A percentile compares a stretch with the other conserved stretches of the same genome.
Conservation (phyloP, 768 basidiomycete species). For the Russula compacta region DNA sequence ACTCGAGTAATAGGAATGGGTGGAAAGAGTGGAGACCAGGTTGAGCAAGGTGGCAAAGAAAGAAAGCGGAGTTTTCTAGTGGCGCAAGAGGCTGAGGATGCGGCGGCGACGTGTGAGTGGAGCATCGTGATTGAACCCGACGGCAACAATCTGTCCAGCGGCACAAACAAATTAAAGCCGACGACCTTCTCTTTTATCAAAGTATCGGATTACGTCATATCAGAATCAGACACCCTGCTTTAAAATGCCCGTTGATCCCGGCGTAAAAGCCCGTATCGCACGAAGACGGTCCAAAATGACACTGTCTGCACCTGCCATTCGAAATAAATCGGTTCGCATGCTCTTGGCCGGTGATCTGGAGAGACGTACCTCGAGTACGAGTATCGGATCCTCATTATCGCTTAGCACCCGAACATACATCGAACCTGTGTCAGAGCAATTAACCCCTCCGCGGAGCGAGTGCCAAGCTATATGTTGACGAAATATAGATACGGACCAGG, state of each 20-base stretch:
- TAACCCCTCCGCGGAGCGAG: background rate
- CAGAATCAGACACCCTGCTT: too few relatives aligned
- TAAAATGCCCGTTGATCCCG: background rate
- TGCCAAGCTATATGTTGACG: background rate
- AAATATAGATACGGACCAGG: conserved; percentile 46
- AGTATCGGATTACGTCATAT: too few relatives aligned
- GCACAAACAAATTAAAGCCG: too few relatives aligned
- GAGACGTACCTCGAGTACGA: conserved; percentile 13
- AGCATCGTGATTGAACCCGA: too few relatives aligned
- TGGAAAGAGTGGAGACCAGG: too few relatives aligned
- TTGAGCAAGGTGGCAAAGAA: too few relatives aligned
- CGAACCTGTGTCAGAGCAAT: background rate
- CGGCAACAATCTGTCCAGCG: too few relatives aligned
- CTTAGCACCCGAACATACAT: conserved; percentile 9
- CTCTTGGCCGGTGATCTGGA: background rate
- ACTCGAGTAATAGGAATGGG: too few relatives aligned
- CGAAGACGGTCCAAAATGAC: conserved; percentile 3
- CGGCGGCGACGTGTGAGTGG: too few relatives aligned
- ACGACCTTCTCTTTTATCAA: too few relatives aligned
- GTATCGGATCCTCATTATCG: background rate
- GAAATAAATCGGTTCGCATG: background rate
- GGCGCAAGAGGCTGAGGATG: too few relatives aligned
- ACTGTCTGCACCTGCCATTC: conserved; percentile 3
- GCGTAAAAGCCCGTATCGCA: background rate
- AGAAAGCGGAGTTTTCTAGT: too few relatives aligned